A percentile compares a stretch with the other conserved stretches of the same genome.
These are phyloP conservation scores for Naganishia antarctica DNA, from an alignment of 768 basidiomycete genomes.

Conservation along the genomic window DNA sequence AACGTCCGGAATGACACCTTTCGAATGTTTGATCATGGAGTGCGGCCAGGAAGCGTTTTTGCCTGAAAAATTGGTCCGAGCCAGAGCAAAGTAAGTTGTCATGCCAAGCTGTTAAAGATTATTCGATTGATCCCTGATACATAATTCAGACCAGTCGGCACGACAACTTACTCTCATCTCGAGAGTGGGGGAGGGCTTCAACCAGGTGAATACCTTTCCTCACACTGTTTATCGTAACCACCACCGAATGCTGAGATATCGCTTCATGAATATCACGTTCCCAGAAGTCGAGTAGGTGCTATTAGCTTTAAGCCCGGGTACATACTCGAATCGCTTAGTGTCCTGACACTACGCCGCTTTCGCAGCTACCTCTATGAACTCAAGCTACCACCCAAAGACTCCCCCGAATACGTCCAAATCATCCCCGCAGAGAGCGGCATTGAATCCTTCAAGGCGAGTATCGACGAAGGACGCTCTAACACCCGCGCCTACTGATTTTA, in stretches of 20 bases:
- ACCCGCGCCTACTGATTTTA: too few relatives aligned
- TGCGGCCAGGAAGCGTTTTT: conserved; percentile 89
- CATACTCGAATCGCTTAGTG: too few relatives aligned
- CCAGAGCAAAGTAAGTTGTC: conserved; percentile 53
- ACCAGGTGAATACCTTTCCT: conserved; percentile 39
- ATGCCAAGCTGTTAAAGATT: not conserved
- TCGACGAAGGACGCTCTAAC: not conserved
- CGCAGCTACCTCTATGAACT: conserved; percentile 79
- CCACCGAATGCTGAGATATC: not conserved
- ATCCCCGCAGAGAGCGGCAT: conserved; percentile 85
- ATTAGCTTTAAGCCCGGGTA: too few relatives aligned
- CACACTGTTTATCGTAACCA: not conserved
- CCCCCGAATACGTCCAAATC: conserved; percentile 57
- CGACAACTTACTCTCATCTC: conserved; percentile 74
- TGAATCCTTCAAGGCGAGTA: conserved; percentile 75
- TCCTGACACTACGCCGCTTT: not conserved
- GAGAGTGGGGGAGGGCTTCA: conserved; percentile 69
- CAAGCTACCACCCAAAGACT: conserved; percentile 55
- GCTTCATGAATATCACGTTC: not conserved
- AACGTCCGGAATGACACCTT: conserved; percentile 65
- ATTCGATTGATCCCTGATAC: conserved; percentile 48
- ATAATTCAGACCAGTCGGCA: conserved; percentile 55
- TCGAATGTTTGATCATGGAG: conserved; percentile 80
- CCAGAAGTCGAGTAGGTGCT: not conserved
- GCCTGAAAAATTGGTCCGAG: conserved; percentile 55